phyloP scores from a whole-genome alignment of 106 monocot species.

The Apostasia shenzhenica region DNA sequence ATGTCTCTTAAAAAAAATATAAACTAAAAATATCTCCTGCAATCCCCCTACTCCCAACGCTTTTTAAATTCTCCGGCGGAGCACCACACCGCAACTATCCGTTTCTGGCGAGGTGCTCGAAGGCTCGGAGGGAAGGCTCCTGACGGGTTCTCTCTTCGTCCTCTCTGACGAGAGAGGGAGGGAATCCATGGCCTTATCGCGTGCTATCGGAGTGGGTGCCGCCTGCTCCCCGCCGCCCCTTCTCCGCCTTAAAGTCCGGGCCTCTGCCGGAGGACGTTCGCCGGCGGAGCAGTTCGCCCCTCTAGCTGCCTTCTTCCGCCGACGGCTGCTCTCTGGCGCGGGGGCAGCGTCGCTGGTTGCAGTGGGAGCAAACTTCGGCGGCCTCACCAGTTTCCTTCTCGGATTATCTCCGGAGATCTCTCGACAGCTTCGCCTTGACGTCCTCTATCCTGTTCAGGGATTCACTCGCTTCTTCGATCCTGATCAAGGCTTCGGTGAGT shows the following conservation, averaged over 20 bases:
- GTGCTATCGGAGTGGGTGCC: conserved; percentile 3
- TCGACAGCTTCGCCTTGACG: conserved; percentile 61
- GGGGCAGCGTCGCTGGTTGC: conserved; percentile 52
- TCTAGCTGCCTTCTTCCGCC: conserved; percentile 48
- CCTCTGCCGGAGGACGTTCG: conserved; percentile 1
- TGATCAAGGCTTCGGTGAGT: conserved; percentile 62
- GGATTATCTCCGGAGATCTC: conserved; percentile 48
- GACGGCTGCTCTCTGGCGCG: conserved; percentile 48
- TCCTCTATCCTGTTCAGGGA: conserved; percentile 71
- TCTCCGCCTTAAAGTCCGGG: not conserved
- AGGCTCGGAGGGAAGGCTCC: no score
- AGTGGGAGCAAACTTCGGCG: conserved; percentile 81
- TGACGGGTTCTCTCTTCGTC: no score
- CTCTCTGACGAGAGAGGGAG: no score
- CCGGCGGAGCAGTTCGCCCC: conserved; percentile 40
- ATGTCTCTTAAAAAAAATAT: no score
- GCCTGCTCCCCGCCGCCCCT: not conserved
- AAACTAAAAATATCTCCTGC: no score
- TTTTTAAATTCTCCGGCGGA: no score
- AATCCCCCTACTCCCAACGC: no score
- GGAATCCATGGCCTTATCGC: not conserved
- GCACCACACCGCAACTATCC: no score
- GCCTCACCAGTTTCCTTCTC: conserved; percentile 75
- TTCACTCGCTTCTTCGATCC: conserved; percentile 71
- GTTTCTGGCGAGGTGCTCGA: no score